Conservation (phyloP, 768 basidiomycete genomes). For the Coprinopsis sp. region DNA sequence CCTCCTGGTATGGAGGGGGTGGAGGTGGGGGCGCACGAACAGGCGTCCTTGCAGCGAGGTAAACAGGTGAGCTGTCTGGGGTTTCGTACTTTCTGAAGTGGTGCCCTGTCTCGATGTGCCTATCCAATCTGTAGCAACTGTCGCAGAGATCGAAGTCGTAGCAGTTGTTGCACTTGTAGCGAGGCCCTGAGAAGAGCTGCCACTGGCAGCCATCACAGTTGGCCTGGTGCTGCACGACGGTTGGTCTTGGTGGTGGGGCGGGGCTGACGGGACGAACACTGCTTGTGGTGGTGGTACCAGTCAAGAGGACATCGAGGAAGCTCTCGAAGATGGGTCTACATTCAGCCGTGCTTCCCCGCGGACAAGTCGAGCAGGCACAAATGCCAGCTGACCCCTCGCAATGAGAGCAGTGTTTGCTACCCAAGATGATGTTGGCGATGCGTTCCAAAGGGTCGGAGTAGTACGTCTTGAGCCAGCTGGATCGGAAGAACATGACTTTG, state of each 20-base stretch:
- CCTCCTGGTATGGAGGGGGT: slow-evolving; percentile 4
- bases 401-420: slow-evolving; percentile 14
- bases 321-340: slow-evolving; percentile 13
- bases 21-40: not conserved
- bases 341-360: slow-evolving; percentile 7
- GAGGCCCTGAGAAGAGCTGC: slow-evolving; percentile 11
- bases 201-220: slow-evolving; percentile 16
- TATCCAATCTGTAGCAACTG: slow-evolving; percentile 10
- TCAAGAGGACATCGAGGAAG: slow-evolving; percentile 12
- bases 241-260: not conserved
- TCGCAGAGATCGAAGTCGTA: slow-evolving; percentile 17
- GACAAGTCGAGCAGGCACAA: slow-evolving; percentile 13
- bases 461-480: slow-evolving; percentile 14
- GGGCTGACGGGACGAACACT: slow-evolving; percentile 3
- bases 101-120: slow-evolving; percentile 1
- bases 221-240: slow-evolving; percentile 9
- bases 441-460: slow-evolving; percentile 14
- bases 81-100: slow-evolving; percentile 1
- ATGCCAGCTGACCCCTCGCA: slow-evolving; percentile 14
- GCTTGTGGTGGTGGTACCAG: slow-evolving; percentile 1
- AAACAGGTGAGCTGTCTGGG: slow-evolving; percentile 4
- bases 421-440: slow-evolving; percentile 12
- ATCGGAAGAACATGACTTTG: slow-evolving; percentile 18
- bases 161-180: slow-evolving; percentile 16
- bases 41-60: not conserved